Evolutionary conservation across 2,329 filamentous ascomycete genomes (phyloP).

Genomic region (Botryotinia calthae): DNA sequence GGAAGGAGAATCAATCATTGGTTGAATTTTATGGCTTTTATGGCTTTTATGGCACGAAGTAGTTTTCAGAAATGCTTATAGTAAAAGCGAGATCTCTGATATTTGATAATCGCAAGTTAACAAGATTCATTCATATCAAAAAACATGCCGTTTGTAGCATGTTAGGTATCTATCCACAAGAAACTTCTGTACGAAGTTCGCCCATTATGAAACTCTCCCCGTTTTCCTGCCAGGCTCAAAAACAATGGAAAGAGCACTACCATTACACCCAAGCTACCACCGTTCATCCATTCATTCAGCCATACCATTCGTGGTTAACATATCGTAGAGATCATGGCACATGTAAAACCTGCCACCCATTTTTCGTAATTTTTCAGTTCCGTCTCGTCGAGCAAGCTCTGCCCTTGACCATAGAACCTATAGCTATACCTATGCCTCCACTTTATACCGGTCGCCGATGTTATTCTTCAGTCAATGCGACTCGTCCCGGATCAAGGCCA

Average conservation of each 20-base stretch:
- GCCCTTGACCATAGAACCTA: not conserved
- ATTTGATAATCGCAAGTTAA: not conserved
- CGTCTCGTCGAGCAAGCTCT: conserved; percentile 8
- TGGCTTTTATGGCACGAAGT: too few relatives aligned
- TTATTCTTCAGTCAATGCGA: conserved; percentile 59
- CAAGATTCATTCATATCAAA: conserved; percentile 14
- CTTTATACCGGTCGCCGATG: conserved; percentile 31
- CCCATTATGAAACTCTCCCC: conserved; percentile 26
- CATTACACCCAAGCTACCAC: not conserved
- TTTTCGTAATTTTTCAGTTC: conserved; percentile 1
- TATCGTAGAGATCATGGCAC: conserved; percentile 22
- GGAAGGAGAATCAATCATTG: not conserved
- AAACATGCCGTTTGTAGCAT: conserved; percentile 6
- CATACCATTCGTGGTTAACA: conserved; percentile 19
- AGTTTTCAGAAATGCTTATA: not conserved
- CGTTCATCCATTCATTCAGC: conserved; percentile 3
- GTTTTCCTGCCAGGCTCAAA: conserved; percentile 18
- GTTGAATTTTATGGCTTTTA: not conserved
- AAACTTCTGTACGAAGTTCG: conserved; percentile 25
- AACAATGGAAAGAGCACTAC: conserved; percentile 21
- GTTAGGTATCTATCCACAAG: conserved; percentile 19
- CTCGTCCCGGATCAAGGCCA: conserved; percentile 86
- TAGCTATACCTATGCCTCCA: conserved; percentile 26
- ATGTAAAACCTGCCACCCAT: conserved; percentile 19
- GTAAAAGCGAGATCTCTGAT: not conserved